Evolutionary conservation across 257 asterid genomes (phyloP).

Genomic region (Coffea canephora): DNA sequence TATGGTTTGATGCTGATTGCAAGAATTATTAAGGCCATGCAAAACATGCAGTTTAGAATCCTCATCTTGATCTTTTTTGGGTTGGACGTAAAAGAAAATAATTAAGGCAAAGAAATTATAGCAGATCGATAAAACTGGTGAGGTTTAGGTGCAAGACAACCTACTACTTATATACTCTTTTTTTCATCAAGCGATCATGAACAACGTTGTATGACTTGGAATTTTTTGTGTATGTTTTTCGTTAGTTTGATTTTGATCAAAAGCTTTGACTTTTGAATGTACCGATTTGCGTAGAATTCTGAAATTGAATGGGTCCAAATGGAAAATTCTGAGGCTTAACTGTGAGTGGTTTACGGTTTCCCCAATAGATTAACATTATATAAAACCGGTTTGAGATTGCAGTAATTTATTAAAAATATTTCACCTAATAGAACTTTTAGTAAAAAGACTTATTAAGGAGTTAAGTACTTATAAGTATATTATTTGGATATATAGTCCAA

Average conservation of each 20-base stretch:
- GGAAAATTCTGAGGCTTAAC: not conserved
- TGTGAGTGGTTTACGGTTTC: not conserved
- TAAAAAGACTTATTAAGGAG: no score
- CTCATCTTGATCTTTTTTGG: not conserved
- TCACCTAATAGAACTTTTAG: no score
- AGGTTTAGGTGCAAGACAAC: not conserved
- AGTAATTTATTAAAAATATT: no score
- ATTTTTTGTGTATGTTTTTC: not conserved
- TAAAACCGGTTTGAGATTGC: no score
- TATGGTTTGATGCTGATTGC: slow-evolving; percentile 10
- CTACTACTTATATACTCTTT: not conserved
- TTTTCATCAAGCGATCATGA: not conserved
- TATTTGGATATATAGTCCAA: no score
- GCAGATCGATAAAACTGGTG: no score
- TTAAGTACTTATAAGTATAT: no score
- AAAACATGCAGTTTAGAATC: not conserved
- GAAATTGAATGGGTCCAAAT: slow-evolving; percentile 19
- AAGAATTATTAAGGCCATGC: slow-evolving; percentile 2
- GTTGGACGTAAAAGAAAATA: not conserved
- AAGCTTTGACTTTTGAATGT: slow-evolving; percentile 26
- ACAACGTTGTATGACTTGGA: not conserved
- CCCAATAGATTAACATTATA: not conserved
- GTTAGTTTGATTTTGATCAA: slow-evolving; percentile 4
- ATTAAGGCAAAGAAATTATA: not conserved
- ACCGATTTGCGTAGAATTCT: not conserved